Percentiles rank a stretch among this genome's conserved stretches.
Evolutionary conservation across 1,284 basidiomycete species (phyloP).

Genomic region (Spongispora temasekensis): DNA sequence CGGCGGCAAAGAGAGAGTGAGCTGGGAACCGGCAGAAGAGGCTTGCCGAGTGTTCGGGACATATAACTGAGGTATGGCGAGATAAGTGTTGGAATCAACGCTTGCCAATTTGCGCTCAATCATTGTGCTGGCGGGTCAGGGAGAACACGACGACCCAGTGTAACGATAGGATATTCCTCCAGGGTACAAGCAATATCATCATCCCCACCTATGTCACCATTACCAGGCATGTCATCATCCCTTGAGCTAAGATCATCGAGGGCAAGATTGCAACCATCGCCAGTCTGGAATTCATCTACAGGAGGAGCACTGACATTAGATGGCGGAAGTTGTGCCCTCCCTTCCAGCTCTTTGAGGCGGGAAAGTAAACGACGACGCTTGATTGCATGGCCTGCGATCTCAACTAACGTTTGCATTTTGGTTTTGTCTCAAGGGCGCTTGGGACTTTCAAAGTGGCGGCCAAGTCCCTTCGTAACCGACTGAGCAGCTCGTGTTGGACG

Average conservation of each 20-base stretch:
- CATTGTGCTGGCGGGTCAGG: background rate
- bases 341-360: background rate
- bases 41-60: background rate
- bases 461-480: background rate
- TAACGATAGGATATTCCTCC: background rate
- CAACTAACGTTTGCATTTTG: background rate
- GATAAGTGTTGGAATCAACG: background rate
- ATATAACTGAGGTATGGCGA: background rate
- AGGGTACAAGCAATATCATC: background rate
- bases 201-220: background rate
- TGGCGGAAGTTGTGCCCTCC: no score
- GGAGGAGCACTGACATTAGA: background rate
- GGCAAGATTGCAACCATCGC: background rate
- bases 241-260: no score
- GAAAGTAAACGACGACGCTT: background rate
- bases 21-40: background rate
- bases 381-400: background rate
- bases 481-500: background rate
- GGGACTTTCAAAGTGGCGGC: conserved; percentile 2
- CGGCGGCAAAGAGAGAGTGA: conserved; percentile 1
- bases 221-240: background rate
- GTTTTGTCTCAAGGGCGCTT: conserved; percentile 1
- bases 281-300: background rate
- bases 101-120: background rate
- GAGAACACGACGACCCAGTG: background rate